Evolutionary conservation across 2,329 filamentous ascomycete genomes (phyloP).

Genomic region (Hypoxylon sp.): DNA sequence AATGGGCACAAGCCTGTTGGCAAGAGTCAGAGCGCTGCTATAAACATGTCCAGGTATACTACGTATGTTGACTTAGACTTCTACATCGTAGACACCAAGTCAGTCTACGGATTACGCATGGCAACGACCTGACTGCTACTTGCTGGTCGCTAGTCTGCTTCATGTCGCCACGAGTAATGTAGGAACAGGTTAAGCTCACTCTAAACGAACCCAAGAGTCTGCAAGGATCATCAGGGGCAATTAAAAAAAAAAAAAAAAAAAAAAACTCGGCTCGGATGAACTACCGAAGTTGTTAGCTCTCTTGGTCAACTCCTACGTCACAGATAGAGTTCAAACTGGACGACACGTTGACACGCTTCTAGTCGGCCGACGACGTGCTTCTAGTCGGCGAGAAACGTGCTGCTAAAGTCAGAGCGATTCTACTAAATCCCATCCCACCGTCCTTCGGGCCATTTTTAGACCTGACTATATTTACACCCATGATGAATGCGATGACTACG

Average conservation of each 20-base stretch:
- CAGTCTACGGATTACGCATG: background rate
- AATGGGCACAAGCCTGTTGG: background rate
- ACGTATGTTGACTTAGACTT: background rate
- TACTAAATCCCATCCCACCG: background rate
- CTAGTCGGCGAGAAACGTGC: too few species aligned
- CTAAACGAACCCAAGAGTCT: conserved; percentile 11
- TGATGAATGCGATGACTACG: conserved; percentile 1
- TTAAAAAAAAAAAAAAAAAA: conserved; percentile 1
- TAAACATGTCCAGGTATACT: too few species aligned
- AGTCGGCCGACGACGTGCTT: too few species aligned
- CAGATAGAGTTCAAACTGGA: conserved; percentile 18
- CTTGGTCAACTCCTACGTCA: conserved; percentile 12
- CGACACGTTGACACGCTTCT: background rate
- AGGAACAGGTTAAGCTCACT: conserved; percentile 31
- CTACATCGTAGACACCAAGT: background rate
- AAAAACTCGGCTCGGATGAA: conserved; percentile 8
- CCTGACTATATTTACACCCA: conserved; percentile 8
- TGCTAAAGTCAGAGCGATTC: too few species aligned
- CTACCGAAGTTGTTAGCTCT: conserved; percentile 12
- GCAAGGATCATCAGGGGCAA: conserved; percentile 26
- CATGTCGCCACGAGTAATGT: conserved; percentile 14
- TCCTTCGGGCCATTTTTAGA: conserved; percentile 17
- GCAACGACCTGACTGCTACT: background rate
- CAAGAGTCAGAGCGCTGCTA: too few species aligned
- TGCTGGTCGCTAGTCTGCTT: background rate